Evolutionary conservation across 139 green algal species (phyloP).

Genomic region (Micromonas pusilla): DNA sequence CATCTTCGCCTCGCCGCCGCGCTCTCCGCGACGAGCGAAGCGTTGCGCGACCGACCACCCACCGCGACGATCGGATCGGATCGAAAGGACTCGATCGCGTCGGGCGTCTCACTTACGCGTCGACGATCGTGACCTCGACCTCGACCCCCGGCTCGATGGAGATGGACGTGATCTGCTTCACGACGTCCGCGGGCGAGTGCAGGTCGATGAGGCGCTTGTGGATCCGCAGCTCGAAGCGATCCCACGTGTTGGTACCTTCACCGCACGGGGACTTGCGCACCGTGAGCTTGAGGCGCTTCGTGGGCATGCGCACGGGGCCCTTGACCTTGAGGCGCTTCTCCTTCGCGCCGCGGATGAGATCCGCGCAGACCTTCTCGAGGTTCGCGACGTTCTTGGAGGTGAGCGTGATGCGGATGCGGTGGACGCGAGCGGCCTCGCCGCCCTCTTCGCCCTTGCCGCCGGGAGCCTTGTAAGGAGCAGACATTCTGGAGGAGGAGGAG

Average conservation of each 20-base stretch:
- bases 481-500: neutral
- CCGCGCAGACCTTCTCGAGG: constrained; percentile 97
- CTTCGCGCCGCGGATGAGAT: constrained; percentile 96
- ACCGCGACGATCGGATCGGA: too few species aligned
- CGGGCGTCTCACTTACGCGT: constrained; percentile 35
- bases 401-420: constrained; percentile 98
- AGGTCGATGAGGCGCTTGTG: constrained; percentile 99
- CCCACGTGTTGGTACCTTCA: constrained; percentile 97
- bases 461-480: constrained; percentile 23
- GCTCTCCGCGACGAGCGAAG: too few species aligned
- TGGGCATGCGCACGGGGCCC: constrained; percentile 97
- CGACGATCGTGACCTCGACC: constrained; percentile 79
- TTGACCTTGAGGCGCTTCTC: constrained; percentile 94
- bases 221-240: constrained; percentile 94
- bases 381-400: constrained; percentile 91
- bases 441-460: constrained; percentile 60
- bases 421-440: constrained; percentile 49
- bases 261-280: constrained; percentile 96
- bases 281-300: constrained; percentile 93
- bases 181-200: constrained; percentile 91
- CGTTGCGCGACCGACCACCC: too few species aligned
- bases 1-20: too few species aligned
- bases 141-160: constrained; percentile 97
- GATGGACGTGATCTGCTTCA: constrained; percentile 99
- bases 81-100: too few species aligned